Evolutionary conservation across 345 rosid species (phyloP).

Genomic region (Moricandia arvensis): DNA sequence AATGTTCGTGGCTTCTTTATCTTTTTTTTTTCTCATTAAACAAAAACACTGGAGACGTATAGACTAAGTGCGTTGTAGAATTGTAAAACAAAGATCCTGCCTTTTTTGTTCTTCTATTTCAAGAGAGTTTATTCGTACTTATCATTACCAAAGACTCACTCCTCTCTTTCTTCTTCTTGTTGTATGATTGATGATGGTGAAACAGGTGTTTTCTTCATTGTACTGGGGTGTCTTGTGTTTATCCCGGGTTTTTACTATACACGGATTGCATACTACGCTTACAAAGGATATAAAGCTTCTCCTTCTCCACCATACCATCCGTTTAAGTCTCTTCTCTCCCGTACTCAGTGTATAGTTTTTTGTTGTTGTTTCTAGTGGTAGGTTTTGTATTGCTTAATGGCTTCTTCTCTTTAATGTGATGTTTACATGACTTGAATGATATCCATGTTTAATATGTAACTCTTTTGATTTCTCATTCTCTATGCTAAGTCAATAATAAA

Average conservation of each 20-base stretch:
- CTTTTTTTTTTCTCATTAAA: neutral
- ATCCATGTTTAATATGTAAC: slow-evolving; percentile 25
- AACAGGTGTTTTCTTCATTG: slow-evolving; percentile 84
- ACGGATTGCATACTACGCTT: slow-evolving; percentile 96
- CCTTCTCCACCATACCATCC: slow-evolving; percentile 86
- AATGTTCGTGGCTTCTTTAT: neutral
- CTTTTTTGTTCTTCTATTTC: neutral
- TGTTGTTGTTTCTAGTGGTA: neutral
- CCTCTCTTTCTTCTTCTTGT: neutral
- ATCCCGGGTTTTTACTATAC: slow-evolving; percentile 95
- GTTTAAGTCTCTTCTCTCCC: slow-evolving; percentile 39
- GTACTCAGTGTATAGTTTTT: slow-evolving; percentile 28
- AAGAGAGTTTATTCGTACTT: neutral
- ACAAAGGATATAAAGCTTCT: slow-evolving; percentile 94
- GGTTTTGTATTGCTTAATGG: slow-evolving; percentile 3
- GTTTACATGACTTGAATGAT: no score
- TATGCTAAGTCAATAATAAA: neutral
- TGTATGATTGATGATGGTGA: slow-evolving; percentile 22
- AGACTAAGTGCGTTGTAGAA: neutral
- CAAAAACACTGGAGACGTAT: no score
- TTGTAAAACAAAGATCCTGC: neutral
- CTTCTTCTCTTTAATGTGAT: slow-evolving; percentile 21
- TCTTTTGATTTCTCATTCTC: slow-evolving; percentile 16
- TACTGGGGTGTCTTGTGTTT: slow-evolving; percentile 74
- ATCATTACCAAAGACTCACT: slow-evolving; percentile 19